A percentile compares a stretch with the other conserved stretches of the same genome.
Evolutionary conservation across 768 basidiomycete genomes (phyloP).

Genomic region (Termitomyces heimii): DNA sequence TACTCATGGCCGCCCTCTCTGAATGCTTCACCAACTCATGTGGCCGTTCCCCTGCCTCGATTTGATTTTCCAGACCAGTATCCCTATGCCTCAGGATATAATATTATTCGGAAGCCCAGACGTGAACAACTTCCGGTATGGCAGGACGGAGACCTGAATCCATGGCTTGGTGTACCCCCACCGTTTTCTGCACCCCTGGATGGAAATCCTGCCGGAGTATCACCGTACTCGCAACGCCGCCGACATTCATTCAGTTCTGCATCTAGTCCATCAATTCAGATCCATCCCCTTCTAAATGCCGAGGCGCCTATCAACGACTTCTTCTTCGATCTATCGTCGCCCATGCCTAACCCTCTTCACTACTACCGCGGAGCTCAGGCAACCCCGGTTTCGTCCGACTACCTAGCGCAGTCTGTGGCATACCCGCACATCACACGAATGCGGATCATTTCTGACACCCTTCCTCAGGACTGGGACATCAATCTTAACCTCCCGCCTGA

Average conservation of each 20-base stretch:
- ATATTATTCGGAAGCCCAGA: neutral
- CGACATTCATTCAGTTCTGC: slow-evolving; percentile 10
- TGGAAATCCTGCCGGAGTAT: neutral
- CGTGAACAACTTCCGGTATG: slow-evolving; percentile 8
- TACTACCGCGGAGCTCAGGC: slow-evolving; percentile 32
- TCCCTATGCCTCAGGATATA: neutral
- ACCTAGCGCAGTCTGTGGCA: slow-evolving; percentile 48
- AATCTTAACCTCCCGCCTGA: slow-evolving; percentile 44
- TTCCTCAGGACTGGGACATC: slow-evolving; percentile 55
- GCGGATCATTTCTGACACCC: slow-evolving; percentile 48
- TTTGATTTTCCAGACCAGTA: neutral
- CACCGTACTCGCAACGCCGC: neutral
- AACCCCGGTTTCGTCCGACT: slow-evolving; percentile 31
- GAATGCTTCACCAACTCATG: slow-evolving; percentile 1
- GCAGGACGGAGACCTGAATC: neutral
- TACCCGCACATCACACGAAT: slow-evolving; percentile 48
- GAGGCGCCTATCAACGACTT: slow-evolving; percentile 39
- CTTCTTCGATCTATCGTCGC: slow-evolving; percentile 48
- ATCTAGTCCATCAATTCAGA: slow-evolving; percentile 13
- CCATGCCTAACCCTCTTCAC: slow-evolving; percentile 38
- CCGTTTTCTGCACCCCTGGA: neutral
- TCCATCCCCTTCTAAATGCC: slow-evolving; percentile 52
- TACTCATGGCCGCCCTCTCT: slow-evolving; percentile 4
- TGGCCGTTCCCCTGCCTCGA: neutral
- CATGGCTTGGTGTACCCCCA: neutral